phyloP scores from a whole-genome alignment of 2,329 filamentous ascomycete genomes.

The Geosmithia flava region DNA sequence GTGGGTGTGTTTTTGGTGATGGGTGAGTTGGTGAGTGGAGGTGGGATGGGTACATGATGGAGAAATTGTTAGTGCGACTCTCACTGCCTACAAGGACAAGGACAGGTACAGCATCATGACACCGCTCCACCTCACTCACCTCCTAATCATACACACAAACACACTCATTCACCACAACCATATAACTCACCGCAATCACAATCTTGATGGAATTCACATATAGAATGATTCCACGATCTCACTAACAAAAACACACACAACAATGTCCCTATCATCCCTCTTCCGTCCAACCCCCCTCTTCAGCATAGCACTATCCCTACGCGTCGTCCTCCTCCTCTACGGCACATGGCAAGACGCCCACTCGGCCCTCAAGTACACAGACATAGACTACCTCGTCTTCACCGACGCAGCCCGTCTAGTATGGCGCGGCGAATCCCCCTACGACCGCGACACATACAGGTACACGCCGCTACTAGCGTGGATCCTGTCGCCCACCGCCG shows the following conservation, averaged over 20 bases:
- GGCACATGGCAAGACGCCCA: constrained; percentile 86
- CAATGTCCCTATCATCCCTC: constrained; percentile 7
- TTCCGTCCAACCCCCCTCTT: constrained; percentile 36
- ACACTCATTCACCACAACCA: too few species aligned
- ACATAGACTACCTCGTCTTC: constrained; percentile 98
- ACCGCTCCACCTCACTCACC: too few species aligned
- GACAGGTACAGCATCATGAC: too few species aligned
- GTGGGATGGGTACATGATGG: not conserved
- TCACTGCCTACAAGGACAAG: too few species aligned
- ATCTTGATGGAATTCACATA: too few species aligned
- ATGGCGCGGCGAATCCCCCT: constrained; percentile 58
- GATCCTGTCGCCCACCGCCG: constrained; percentile 73
- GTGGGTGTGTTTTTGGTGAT: too few species aligned
- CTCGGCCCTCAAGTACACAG: constrained; percentile 92
- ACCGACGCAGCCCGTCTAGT: constrained; percentile 83
- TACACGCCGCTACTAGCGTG: constrained; percentile 93
- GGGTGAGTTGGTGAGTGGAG: not conserved
- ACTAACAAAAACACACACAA: too few species aligned
- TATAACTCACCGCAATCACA: too few species aligned
- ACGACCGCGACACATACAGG: constrained; percentile 84
- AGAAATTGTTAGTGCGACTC: not conserved
- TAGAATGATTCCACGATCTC: too few species aligned
- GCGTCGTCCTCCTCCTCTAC: constrained; percentile 66
- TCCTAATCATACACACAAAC: too few species aligned
- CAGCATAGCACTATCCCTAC: constrained; percentile 48